A percentile compares a stretch with the other conserved stretches of the same genome.
These are phyloP conservation scores for Verticillium nonalfalfae DNA, from an alignment of 2,329 filamentous ascomycete genomes.

Conservation along the genomic window DNA sequence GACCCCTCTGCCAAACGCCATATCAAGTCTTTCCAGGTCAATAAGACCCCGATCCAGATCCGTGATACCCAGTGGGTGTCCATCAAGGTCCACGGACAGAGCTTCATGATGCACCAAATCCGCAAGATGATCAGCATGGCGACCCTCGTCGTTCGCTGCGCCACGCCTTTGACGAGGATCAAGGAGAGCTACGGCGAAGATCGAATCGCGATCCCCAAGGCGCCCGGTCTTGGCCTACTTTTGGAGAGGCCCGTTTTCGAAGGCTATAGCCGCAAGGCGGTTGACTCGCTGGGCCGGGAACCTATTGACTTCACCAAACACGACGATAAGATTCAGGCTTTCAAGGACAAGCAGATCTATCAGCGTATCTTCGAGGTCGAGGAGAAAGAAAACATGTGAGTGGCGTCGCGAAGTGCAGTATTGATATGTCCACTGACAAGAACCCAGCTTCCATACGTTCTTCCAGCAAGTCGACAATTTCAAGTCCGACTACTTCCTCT, in stretches of 20 bases:
- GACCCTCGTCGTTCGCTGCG: slow-evolving; percentile 76
- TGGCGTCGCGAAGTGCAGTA: slow-evolving; percentile 14
- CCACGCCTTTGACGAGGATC: slow-evolving; percentile 66
- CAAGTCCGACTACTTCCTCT: slow-evolving; percentile 65
- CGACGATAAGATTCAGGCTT: slow-evolving; percentile 72
- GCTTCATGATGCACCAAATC: slow-evolving; percentile 99
- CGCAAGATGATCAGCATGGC: slow-evolving; percentile 98
- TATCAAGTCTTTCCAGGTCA: slow-evolving; percentile 87
- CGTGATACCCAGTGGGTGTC: slow-evolving; percentile 93
- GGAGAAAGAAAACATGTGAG: slow-evolving; percentile 79
- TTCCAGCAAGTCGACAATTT: slow-evolving; percentile 77
- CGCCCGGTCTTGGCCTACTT: slow-evolving; percentile 79
- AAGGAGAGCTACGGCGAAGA: slow-evolving; percentile 64
- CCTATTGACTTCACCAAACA: slow-evolving; percentile 74
- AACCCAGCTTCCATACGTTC: slow-evolving; percentile 64
- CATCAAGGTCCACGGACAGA: slow-evolving; percentile 93
- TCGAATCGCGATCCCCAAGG: slow-evolving; percentile 86
- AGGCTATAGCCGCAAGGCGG: slow-evolving; percentile 72
- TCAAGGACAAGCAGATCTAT: slow-evolving; percentile 92
- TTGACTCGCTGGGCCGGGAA: slow-evolving; percentile 55
- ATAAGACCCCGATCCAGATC: slow-evolving; percentile 72
- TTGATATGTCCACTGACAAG: slow-evolving; percentile 7
- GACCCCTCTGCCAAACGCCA: slow-evolving; percentile 83
- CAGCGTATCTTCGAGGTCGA: slow-evolving; percentile 86
- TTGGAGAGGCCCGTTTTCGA: slow-evolving; percentile 91